These are phyloP conservation scores for Solioccasus polychromus DNA, from an alignment of 768 basidiomycete genomes.

Conservation along the genomic window DNA sequence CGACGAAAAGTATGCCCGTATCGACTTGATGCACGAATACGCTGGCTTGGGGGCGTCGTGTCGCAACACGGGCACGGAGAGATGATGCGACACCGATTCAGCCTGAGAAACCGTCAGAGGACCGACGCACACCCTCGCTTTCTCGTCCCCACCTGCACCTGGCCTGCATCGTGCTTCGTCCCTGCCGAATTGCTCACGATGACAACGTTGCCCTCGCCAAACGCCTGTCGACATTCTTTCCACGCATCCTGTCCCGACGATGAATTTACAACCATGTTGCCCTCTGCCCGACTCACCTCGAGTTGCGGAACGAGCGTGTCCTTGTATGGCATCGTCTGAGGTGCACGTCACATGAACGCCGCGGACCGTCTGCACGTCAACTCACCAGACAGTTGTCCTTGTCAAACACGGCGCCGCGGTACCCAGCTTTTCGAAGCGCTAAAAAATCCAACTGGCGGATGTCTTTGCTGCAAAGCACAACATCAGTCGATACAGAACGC, in stretches of 20 bases:
- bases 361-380: neutral
- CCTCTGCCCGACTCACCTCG: conserved; percentile 42
- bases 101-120: conserved; percentile 48
- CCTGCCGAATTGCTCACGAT: conserved; percentile 96
- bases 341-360: neutral
- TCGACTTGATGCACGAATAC: conserved; percentile 67
- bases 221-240: conserved; percentile 65
- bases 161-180: conserved; percentile 69
- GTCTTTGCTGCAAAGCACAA: conserved; percentile 54
- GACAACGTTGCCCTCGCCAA: conserved; percentile 77
- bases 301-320: conserved; percentile 79
- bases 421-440: conserved; percentile 70
- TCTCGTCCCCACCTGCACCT: conserved; percentile 63
- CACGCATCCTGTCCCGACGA: conserved; percentile 59
- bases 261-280: neutral
- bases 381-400: conserved; percentile 95
- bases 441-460: conserved; percentile 82
- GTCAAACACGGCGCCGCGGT: conserved; percentile 90
- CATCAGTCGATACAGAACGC: conserved; percentile 7
- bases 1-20: conserved; percentile 72
- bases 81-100: conserved; percentile 77
- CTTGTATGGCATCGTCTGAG: conserved; percentile 74
- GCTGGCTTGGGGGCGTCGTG: conserved; percentile 80
- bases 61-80: conserved; percentile 77
- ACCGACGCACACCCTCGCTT: neutral